phyloP scores from a whole-genome alignment of 2,329 filamentous ascomycete species.

The Pseudogymnoascus sp. region DNA sequence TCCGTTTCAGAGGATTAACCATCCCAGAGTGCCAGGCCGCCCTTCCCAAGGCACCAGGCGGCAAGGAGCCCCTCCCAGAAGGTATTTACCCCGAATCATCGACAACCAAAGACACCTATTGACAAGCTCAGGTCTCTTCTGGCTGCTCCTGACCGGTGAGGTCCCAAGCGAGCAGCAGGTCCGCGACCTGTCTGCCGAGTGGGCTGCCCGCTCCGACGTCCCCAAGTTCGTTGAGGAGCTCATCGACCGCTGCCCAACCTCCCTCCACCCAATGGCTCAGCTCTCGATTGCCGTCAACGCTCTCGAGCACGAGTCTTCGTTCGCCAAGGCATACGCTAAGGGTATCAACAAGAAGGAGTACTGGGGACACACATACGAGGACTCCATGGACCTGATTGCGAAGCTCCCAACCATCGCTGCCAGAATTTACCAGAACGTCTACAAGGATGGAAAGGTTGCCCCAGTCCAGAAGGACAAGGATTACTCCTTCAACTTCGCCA shows the following conservation, averaged over 20 bases:
- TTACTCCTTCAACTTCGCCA: slow-evolving; percentile 98
- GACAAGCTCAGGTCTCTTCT: slow-evolving; percentile 71
- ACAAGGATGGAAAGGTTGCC: slow-evolving; percentile 99
- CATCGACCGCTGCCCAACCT: slow-evolving; percentile 98
- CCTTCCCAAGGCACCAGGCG: slow-evolving; percentile 93
- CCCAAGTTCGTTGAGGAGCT: slow-evolving; percentile 99
- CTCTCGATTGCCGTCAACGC: slow-evolving; percentile 96
- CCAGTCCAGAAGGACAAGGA: slow-evolving; percentile 98
- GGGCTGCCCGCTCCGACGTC: slow-evolving; percentile 93
- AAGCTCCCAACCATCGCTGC: slow-evolving; percentile 97
- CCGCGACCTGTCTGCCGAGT: slow-evolving; percentile 94
- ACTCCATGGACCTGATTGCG: slow-evolving; percentile 99
- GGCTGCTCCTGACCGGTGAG: slow-evolving; percentile 97
- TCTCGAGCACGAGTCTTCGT: slow-evolving; percentile 95
- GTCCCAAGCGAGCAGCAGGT: slow-evolving; percentile 97
- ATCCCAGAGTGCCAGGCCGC: slow-evolving; percentile 98
- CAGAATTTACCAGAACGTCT: slow-evolving; percentile 99
- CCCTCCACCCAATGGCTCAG: slow-evolving; percentile 99
- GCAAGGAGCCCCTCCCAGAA: slow-evolving; percentile 94
- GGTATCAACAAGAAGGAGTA: slow-evolving; percentile 99
- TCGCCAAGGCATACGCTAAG: slow-evolving; percentile 98
- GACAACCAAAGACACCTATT: neutral
- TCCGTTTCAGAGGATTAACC: slow-evolving; percentile 97
- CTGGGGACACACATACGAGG: slow-evolving; percentile 99
- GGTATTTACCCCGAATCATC: slow-evolving; percentile 37